Percentiles rank a stretch among this genome's conserved stretches.
Evolutionary conservation across 2,329 filamentous ascomycete species (phyloP).

Genomic region (Dryadomyces sulphureus): DNA sequence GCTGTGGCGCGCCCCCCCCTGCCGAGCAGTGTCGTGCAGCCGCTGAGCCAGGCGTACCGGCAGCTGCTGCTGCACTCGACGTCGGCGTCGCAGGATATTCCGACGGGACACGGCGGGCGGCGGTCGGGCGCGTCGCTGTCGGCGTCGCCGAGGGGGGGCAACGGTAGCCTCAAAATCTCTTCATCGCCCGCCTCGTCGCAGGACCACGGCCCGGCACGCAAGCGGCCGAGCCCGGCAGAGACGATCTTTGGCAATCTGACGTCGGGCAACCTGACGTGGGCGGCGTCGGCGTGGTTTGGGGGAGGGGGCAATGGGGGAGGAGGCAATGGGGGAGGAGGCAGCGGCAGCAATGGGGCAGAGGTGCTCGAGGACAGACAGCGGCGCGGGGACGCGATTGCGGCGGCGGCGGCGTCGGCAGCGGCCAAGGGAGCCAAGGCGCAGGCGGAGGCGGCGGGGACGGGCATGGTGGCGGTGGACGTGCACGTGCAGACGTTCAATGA

Average conservation of each 20-base stretch:
- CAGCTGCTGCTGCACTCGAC: slow-evolving; percentile 4
- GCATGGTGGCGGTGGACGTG: slow-evolving; percentile 35
- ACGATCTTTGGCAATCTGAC: slow-evolving; percentile 40
- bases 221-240: slow-evolving; percentile 48
- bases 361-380: slow-evolving; percentile 14
- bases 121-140: slow-evolving; percentile 9
- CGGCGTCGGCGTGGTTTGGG: slow-evolving; percentile 26
- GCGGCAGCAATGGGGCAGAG: too few relatives aligned
- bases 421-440: slow-evolving; percentile 1
- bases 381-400: slow-evolving; percentile 22
- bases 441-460: slow-evolving; percentile 7
- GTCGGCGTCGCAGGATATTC: slow-evolving; percentile 2
- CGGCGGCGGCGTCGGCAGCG: slow-evolving; percentile 1
- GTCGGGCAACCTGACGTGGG: slow-evolving; percentile 37
- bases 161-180: slow-evolving; percentile 1
- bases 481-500: slow-evolving; percentile 44
- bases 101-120: slow-evolving; percentile 19
- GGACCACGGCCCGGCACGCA: slow-evolving; percentile 18
- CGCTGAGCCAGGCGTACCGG: slow-evolving; percentile 2
- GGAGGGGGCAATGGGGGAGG: too few relatives aligned
- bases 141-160: slow-evolving; percentile 5
- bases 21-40: background rate
- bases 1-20: background rate
- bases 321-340: background rate
- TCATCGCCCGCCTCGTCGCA: slow-evolving; percentile 23